Evolutionary conservation across 179 eudicot genomes (phyloP).

Genomic region (Nepenthes alata): DNA sequence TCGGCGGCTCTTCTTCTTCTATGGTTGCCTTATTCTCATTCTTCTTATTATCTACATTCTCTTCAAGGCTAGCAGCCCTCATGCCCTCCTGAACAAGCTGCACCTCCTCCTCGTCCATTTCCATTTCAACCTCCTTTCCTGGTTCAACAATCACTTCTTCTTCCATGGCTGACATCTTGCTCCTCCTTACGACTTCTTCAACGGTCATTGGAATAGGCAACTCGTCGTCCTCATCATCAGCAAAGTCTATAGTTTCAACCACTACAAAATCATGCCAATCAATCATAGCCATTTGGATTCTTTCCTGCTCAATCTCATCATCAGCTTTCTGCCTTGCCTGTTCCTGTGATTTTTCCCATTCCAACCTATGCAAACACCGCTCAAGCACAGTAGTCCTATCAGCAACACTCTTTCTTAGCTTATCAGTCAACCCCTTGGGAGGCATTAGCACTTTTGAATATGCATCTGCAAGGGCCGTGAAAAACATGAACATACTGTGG

Average conservation of each 20-base stretch:
- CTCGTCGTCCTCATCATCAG: conserved; percentile 85
- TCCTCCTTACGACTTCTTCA: conserved; percentile 91
- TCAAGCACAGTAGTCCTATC: conserved; percentile 82
- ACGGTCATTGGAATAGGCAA: conserved; percentile 93
- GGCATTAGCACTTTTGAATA: conserved; percentile 95
- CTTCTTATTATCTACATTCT: conserved; percentile 42
- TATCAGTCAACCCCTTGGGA: conserved; percentile 64
- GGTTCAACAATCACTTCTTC: conserved; percentile 72
- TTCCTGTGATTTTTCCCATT: conserved; percentile 94
- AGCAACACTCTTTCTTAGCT: conserved; percentile 52
- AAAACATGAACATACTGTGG: conserved; percentile 84
- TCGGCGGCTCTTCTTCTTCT: conserved; percentile 72
- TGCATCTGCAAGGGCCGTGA: conserved; percentile 88
- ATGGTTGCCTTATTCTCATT: conserved; percentile 22
- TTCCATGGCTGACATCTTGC: conserved; percentile 53
- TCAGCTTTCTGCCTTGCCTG: conserved; percentile 95
- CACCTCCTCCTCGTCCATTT: conserved; percentile 95
- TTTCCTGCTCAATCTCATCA: conserved; percentile 84
- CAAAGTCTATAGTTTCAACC: conserved; percentile 80
- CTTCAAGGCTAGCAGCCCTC: conserved; percentile 74
- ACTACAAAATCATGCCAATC: conserved; percentile 97
- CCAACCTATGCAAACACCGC: conserved; percentile 79
- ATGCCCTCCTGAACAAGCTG: conserved; percentile 93
- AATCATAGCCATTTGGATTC: conserved; percentile 89
- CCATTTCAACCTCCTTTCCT: conserved; percentile 90